Conservation (phyloP, 2,329 filamentous ascomycete species). For the Aspergillus fructus region DNA sequence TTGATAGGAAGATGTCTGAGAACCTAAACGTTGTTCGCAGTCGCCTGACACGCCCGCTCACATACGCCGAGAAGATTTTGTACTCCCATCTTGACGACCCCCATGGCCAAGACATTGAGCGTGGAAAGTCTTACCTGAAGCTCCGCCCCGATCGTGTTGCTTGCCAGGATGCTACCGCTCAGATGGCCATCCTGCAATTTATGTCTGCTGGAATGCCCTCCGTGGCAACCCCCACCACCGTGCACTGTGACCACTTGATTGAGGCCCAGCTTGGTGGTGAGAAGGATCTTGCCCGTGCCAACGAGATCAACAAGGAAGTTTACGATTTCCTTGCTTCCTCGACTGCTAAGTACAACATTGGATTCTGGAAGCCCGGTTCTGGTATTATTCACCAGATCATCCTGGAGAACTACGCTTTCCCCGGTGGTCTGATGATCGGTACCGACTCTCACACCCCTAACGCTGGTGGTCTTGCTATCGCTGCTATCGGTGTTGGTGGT, state of each 20-base stretch:
- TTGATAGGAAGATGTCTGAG: conserved; percentile 89
- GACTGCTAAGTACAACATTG: conserved; percentile 99
- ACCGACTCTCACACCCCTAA: conserved; percentile 98
- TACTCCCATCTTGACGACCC: conserved; percentile 99
- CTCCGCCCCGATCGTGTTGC: conserved; percentile 95
- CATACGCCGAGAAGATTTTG: conserved; percentile 96
- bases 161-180: conserved; percentile 98
- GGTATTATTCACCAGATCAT: conserved; percentile 99
- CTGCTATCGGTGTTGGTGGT: conserved; percentile 93
- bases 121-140: conserved; percentile 93
- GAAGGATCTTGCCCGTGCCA: conserved; percentile 89
- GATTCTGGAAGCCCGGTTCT: conserved; percentile 98
- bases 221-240: conserved; percentile 90
- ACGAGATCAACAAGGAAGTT: conserved; percentile 97
- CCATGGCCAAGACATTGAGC: conserved; percentile 92
- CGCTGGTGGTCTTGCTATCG: conserved; percentile 92
- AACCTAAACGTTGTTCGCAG: conserved; percentile 87
- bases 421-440: conserved; percentile 94
- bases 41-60: conserved; percentile 88
- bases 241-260: conserved; percentile 99
- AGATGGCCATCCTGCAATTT: conserved; percentile 99
- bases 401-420: conserved; percentile 98
- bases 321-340: conserved; percentile 94
- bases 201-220: conserved; percentile 98
- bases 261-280: conserved; percentile 91